phyloP scores from a whole-genome alignment of 331 rosid genomes.

The Malus hybrid region DNA sequence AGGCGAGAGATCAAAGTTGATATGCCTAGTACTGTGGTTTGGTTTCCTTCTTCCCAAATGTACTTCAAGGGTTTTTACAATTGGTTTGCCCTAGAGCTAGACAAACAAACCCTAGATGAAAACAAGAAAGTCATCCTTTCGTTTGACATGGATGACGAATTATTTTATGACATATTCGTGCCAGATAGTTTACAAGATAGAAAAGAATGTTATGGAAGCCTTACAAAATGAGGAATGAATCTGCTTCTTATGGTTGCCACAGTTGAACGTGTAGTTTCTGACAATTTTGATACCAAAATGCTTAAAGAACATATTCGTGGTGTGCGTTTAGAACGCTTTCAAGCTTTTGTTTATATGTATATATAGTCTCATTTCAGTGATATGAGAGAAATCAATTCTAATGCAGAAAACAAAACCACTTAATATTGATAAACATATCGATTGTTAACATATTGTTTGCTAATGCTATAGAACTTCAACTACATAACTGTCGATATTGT shows the following conservation, averaged over 20 bases:
- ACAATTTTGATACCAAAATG: neutral
- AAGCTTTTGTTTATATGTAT: neutral
- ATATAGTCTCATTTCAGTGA: neutral
- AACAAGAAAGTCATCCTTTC: neutral
- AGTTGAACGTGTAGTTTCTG: neutral
- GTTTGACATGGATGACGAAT: neutral
- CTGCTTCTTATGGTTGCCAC: neutral
- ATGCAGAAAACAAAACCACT: too few relatives aligned
- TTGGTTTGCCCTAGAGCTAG: neutral
- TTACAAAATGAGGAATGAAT: neutral
- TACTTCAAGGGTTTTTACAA: neutral
- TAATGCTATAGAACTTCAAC: too few relatives aligned
- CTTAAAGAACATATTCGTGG: neutral
- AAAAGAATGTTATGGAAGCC: neutral
- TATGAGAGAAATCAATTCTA: neutral
- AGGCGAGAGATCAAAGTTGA: neutral
- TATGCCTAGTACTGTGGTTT: neutral
- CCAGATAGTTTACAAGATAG: neutral
- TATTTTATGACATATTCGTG: neutral
- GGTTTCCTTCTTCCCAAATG: neutral
- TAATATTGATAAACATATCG: neutral
- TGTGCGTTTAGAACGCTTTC: neutral
- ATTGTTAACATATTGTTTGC: too few relatives aligned
- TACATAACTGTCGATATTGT: too few relatives aligned
- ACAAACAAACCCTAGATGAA: neutral